phyloP scores from a whole-genome alignment of 768 basidiomycete genomes.

The Naganishia friedmannii region DNA sequence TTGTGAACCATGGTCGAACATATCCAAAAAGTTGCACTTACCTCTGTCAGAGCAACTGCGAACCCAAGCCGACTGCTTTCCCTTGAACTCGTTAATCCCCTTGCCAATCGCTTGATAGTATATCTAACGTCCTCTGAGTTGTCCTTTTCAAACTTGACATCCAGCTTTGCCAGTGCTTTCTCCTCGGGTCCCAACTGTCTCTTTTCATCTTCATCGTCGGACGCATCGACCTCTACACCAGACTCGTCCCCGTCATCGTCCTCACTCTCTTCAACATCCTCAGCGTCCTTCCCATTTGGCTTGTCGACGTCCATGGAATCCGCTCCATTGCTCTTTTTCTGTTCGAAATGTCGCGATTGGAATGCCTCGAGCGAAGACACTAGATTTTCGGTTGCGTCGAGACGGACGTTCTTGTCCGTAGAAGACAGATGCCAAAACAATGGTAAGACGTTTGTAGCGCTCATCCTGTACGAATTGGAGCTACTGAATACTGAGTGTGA shows the following conservation, averaged over 20 bases:
- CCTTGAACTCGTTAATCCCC: conserved; percentile 84
- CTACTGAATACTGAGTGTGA: neutral
- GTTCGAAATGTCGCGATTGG: conserved; percentile 55
- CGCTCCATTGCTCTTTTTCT: conserved; percentile 6
- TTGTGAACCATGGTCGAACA: neutral
- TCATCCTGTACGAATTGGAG: conserved; percentile 9
- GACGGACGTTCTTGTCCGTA: conserved; percentile 69
- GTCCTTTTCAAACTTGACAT: conserved; percentile 56
- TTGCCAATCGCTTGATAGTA: conserved; percentile 77
- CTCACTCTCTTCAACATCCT: conserved; percentile 56
- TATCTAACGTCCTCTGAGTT: conserved; percentile 92
- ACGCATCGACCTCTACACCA: conserved; percentile 36
- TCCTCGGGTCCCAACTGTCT: conserved; percentile 39
- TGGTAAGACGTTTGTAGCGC: conserved; percentile 77
- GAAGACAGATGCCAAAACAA: conserved; percentile 93
- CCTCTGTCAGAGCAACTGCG: conserved; percentile 92
- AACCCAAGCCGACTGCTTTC: conserved; percentile 93
- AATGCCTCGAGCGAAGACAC: conserved; percentile 77
- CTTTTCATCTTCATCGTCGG: conserved; percentile 54
- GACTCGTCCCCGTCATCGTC: conserved; percentile 43
- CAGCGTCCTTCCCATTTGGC: conserved; percentile 48
- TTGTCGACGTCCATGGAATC: conserved; percentile 41
- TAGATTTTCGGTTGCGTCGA: conserved; percentile 82
- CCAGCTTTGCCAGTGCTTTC: conserved; percentile 38
- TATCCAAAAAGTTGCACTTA: conserved; percentile 52